Evolutionary conservation across 2,329 filamentous ascomycete species (phyloP).

Genomic region (Phyllosticta capitalensis): DNA sequence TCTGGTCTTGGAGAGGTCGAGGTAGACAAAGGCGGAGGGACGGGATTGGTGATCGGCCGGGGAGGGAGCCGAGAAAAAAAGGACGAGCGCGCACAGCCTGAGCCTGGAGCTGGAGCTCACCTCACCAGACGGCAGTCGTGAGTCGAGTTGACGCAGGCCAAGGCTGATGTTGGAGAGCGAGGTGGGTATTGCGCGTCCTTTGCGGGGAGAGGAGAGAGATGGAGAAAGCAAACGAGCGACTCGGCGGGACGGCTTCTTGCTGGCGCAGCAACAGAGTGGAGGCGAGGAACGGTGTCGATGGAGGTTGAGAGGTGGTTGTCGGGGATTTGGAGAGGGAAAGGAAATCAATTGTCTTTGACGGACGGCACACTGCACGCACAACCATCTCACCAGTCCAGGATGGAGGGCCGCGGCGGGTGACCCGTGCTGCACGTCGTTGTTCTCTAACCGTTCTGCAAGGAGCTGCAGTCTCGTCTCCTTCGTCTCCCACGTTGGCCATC

Average conservation of each 20-base stretch:
- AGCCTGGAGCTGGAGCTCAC: neutral
- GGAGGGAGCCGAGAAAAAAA: slow-evolving; percentile 1
- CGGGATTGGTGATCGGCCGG: slow-evolving; percentile 4
- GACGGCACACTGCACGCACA: neutral
- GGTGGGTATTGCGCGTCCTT: neutral
- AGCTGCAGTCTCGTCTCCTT: neutral
- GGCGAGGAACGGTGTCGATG: neutral
- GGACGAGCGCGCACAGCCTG: slow-evolving; percentile 8
- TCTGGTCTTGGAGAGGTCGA: neutral
- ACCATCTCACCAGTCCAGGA: neutral
- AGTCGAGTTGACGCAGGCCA: neutral
- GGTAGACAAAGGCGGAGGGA: neutral
- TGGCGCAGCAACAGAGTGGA: neutral
- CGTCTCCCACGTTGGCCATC: neutral
- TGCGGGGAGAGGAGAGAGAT: neutral
- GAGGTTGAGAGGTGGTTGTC: neutral
- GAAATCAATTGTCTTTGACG: neutral
- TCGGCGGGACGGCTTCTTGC: neutral
- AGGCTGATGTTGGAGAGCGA: neutral
- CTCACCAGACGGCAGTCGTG: neutral
- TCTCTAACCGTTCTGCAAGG: neutral
- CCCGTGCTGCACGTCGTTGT: neutral
- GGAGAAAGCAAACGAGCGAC: neutral
- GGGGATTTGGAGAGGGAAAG: neutral
- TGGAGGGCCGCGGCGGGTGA: neutral